Percentiles rank a stretch among this genome's conserved stretches.
Evolutionary conservation across 768 basidiomycete genomes (phyloP).

Genomic region (Termitomyces sp.): DNA sequence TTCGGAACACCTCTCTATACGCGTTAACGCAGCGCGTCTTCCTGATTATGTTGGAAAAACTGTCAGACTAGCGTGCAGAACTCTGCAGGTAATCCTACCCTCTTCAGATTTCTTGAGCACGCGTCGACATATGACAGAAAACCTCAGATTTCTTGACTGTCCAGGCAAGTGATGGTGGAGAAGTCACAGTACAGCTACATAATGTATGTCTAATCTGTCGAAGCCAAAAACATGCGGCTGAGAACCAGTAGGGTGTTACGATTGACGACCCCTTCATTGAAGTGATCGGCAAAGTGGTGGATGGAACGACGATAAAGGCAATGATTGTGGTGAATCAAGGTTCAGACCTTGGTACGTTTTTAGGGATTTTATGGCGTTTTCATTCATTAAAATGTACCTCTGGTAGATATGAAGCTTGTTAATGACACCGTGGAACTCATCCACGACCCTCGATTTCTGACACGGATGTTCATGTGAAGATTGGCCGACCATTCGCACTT

Average conservation of each 20-base stretch:
- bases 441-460: slow-evolving; percentile 49
- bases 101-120: background rate
- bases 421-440: slow-evolving; percentile 60
- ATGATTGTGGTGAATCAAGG: slow-evolving; percentile 53
- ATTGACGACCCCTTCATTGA: slow-evolving; percentile 57
- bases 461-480: slow-evolving; percentile 37
- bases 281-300: slow-evolving; percentile 56
- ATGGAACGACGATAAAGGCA: slow-evolving; percentile 54
- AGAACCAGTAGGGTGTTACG: slow-evolving; percentile 30
- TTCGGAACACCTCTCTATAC: slow-evolving; percentile 36
- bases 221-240: background rate
- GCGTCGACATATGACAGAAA: slow-evolving; percentile 19
- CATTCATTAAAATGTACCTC: background rate
- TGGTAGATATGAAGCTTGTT: slow-evolving; percentile 51
- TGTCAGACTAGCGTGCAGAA: slow-evolving; percentile 59
- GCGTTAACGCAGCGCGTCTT: slow-evolving; percentile 62
- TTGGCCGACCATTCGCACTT: background rate
- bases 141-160: slow-evolving; percentile 50
- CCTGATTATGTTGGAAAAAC: slow-evolving; percentile 45
- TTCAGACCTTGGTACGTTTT: slow-evolving; percentile 52
- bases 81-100: slow-evolving; percentile 37
- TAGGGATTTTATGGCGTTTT: background rate
- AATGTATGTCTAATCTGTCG: slow-evolving; percentile 27
- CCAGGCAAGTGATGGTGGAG: slow-evolving; percentile 61
- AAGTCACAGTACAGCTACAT: slow-evolving; percentile 44